These are phyloP conservation scores for Mycosphaerella arachidis DNA, from an alignment of 2,329 filamentous ascomycete genomes.

Conservation along the genomic window DNA sequence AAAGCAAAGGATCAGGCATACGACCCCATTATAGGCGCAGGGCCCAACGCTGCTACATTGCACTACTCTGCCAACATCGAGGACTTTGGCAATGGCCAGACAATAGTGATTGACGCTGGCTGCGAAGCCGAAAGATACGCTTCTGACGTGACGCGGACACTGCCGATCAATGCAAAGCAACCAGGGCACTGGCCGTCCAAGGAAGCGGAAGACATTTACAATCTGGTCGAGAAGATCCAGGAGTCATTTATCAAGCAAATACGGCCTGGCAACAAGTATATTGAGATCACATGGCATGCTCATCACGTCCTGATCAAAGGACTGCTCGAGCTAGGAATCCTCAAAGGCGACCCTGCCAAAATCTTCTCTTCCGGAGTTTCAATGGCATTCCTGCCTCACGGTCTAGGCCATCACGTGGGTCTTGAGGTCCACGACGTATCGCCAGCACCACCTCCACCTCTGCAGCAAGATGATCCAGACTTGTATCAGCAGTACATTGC, in stretches of 20 bases:
- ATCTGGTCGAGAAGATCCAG: slow-evolving; percentile 80
- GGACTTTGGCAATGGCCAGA: slow-evolving; percentile 62
- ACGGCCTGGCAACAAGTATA: slow-evolving; percentile 71
- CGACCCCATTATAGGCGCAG: slow-evolving; percentile 79
- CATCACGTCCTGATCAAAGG: slow-evolving; percentile 79
- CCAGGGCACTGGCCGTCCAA: slow-evolving; percentile 59
- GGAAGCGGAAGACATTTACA: slow-evolving; percentile 69
- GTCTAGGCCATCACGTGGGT: slow-evolving; percentile 48
- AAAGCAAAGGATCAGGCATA: slow-evolving; percentile 80
- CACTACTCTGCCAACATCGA: slow-evolving; percentile 83
- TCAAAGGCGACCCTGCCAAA: slow-evolving; percentile 54
- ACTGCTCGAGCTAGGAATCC: slow-evolving; percentile 67
- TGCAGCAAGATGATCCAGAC: too few species aligned
- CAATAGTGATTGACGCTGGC: slow-evolving; percentile 82
- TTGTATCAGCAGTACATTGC: not conserved
- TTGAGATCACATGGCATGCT: slow-evolving; percentile 71
- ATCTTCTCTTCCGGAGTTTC: slow-evolving; percentile 41
- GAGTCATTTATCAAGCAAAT: slow-evolving; percentile 67
- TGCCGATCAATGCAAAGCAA: slow-evolving; percentile 58
- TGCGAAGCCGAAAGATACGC: slow-evolving; percentile 83
- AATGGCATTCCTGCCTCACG: slow-evolving; percentile 47
- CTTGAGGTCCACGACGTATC: slow-evolving; percentile 47
- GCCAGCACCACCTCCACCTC: slow-evolving; percentile 30
- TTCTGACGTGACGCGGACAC: slow-evolving; percentile 82
- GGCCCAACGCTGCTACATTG: slow-evolving; percentile 74